Evolutionary conservation across 441 rosid species (phyloP), one percentile per base, ranked within the genome.

Genomic region (Macaranga tanarius): DNA sequence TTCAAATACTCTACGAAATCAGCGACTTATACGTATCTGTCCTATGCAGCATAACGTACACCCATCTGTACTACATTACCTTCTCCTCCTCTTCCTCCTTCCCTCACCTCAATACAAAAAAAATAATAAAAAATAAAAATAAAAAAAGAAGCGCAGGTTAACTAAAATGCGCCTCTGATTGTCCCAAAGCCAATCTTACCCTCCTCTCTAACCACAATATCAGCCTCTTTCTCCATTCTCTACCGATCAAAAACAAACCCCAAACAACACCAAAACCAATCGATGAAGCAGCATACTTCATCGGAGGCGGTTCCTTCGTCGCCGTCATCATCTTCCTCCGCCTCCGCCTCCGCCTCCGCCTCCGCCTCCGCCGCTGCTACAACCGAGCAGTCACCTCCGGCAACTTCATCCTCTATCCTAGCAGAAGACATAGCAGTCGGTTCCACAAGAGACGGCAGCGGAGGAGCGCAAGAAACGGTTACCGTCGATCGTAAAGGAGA

Each of bases 401-500:
- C 84, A 73, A 45, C 84, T 31, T 75, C 83, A 10, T 77, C 88
- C 5, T 76, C 88, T 16, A 65, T 75, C 17, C 67, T 75, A 20
- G 60, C 67, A 47, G 92, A 84, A 73, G 92, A 86, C 75, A 65
- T 84, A 15, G 28, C 84, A 2, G 87, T 81, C 52, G 85, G 87
- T 44, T 77, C 87, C 9, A 69, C 88, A 11, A 69, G 95, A 40
- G 96, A 89, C 65, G 95, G 95, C 28, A 83, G 81, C 86, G 85
- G 89, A 67, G 97, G 94, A 5, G 97, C 97, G 22, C 84, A 86
- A 54, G 98, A 93, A 83, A 83, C 86, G 23, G 96, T 93, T 15
- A 81, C 86, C 67, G 79, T 93, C 81, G 98, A 93, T 82, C 97
- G 97, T 3, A 84, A 92, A 0, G 97, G 97, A 0, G 99, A 90